These are phyloP conservation scores for Phaeosphaeria sp. DNA, from an alignment of 2,329 filamentous ascomycete genomes.

Conservation along the genomic window DNA sequence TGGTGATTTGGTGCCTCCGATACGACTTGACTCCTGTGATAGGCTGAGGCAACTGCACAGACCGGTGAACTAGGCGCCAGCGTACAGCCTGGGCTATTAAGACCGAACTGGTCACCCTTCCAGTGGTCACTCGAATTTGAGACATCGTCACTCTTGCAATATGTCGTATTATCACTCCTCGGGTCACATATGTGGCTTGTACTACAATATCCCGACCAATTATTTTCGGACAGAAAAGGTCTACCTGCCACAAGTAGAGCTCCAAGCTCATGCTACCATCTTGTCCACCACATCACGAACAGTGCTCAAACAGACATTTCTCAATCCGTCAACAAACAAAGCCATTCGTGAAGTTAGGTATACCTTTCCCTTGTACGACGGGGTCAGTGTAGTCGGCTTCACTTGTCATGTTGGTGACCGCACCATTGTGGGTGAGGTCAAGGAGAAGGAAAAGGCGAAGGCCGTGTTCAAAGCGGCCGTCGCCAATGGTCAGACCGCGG, in stretches of 20 bases:
- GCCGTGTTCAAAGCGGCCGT: slow-evolving; percentile 66
- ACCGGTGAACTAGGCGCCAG: slow-evolving; percentile 15
- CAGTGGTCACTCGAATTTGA: neutral
- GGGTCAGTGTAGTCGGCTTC: slow-evolving; percentile 73
- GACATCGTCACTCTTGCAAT: neutral
- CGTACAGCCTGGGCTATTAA: neutral
- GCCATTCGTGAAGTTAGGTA: slow-evolving; percentile 66
- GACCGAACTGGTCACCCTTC: neutral
- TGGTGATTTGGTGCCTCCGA: neutral
- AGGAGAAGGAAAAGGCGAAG: slow-evolving; percentile 68
- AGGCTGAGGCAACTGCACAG: slow-evolving; percentile 7
- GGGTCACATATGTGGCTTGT: slow-evolving; percentile 32
- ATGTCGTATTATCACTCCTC: slow-evolving; percentile 2
- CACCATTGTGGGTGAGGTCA: slow-evolving; percentile 69
- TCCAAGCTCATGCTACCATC: slow-evolving; percentile 67
- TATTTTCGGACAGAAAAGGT: slow-evolving; percentile 14
- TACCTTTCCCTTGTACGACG: slow-evolving; percentile 74
- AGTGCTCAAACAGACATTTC: slow-evolving; percentile 65
- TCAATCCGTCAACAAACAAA: slow-evolving; percentile 59
- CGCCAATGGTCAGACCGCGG: slow-evolving; percentile 65
- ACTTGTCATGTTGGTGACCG: slow-evolving; percentile 67
- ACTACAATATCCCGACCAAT: slow-evolving; percentile 26
- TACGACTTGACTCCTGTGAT: slow-evolving; percentile 3
- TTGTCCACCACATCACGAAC: slow-evolving; percentile 61
- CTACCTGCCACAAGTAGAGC: slow-evolving; percentile 64